A percentile compares a stretch with the other conserved stretches of the same genome.
Conservation (phyloP, 257 asterid species). For the Nicotiana benthamiana region DNA sequence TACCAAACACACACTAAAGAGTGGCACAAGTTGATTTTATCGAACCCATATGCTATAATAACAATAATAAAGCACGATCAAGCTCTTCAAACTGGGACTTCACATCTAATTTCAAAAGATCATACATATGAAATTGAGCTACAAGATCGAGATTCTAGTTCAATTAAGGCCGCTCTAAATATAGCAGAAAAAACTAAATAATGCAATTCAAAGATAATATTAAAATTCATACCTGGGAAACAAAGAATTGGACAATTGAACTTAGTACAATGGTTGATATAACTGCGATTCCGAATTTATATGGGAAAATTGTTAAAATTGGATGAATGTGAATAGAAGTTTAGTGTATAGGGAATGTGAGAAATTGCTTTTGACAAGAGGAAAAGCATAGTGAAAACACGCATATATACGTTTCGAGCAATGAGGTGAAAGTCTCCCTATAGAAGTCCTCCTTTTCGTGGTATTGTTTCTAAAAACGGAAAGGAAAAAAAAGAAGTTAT, state of each 20-base stretch:
- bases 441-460: not conserved
- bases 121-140: not conserved
- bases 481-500: too few relatives aligned
- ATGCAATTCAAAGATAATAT: not conserved
- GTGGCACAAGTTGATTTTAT: not conserved
- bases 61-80: too few relatives aligned
- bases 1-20: not conserved
- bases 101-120: not conserved
- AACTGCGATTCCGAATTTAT: not conserved
- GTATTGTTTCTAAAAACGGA: not conserved
- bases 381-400: not conserved
- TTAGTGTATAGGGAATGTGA: not conserved
- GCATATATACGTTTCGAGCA: not conserved
- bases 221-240: not conserved
- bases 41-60: not conserved
- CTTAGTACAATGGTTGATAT: not conserved
- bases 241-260: not conserved
- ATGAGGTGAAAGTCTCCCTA: not conserved
- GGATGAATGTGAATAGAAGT: not conserved
- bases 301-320: not conserved
- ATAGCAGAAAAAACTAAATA: not conserved
- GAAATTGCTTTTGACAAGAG: not conserved
- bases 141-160: not conserved
- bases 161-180: not conserved
- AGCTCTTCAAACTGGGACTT: not conserved